Evolutionary conservation across 495 filamentous ascomycete genomes (phyloP), one percentile per base, ranked within the genome.

Genomic region (Articulospora tetracladia): DNA sequence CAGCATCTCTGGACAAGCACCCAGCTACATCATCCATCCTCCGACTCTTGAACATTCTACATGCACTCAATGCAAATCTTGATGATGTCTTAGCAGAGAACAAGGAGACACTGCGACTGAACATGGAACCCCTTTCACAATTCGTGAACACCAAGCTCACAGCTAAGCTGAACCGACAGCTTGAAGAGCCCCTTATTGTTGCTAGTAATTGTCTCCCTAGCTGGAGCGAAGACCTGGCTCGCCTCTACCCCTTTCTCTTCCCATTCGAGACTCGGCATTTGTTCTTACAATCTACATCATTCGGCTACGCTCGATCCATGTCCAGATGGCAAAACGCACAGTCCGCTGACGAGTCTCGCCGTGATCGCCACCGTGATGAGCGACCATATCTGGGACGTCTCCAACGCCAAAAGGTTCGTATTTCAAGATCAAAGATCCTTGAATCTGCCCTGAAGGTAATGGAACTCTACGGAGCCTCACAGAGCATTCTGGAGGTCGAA

Each of bases 121-220:
- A 87, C 41, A 75, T 79, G 19, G 94, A 98, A 72, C 90, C 93
- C 6, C 69, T 97, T 41, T 87, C 93, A 12, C 95, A 98, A 65
- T 98, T 99, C 67, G 94, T 99, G 73, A 99, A 99, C 67, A 97
- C 93, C 0, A 99, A 99, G 73, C 82, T 99, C 51, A 99, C 94
- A 1, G 94, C 94, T n/a, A 99, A 99, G 73, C 81, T 99, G 44
- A 99, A 99, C 66, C 86, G 94, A 28, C 94, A 99, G 69, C 75
- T 99, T 39, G 94, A 99, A 70, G 94, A 99, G 74, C 94, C 94
- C n/a, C 77, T 99, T 44, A 97, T 99, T 62, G 94, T 99, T 22
- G 95, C 95, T 1, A 98, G 95, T 73, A 95, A 91, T 66, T 99
- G 95, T 69, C 82, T 99, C 53, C 94, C 94, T 8, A 90, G 82